These are phyloP conservation scores for Penicillium lagena DNA, from an alignment of 495 filamentous ascomycete species.

Conservation along the genomic window DNA sequence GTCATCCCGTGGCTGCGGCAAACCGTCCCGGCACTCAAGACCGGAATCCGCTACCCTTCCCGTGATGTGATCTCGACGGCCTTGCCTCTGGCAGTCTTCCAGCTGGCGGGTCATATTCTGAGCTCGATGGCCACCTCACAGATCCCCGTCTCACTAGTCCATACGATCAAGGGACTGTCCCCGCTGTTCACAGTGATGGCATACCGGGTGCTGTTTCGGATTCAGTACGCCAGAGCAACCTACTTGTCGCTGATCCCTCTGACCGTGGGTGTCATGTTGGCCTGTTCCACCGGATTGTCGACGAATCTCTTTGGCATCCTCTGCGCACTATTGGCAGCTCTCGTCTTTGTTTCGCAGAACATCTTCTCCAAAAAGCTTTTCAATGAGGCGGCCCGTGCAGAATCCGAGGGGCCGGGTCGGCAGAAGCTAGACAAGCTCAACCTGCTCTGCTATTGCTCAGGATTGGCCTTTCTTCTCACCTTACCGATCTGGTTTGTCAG, in stretches of 20 bases:
- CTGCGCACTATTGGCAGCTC: constrained; percentile 76
- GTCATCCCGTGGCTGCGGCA: constrained; percentile 60
- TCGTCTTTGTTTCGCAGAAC: constrained; percentile 98
- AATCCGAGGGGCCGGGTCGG: constrained; percentile 57
- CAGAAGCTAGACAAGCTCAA: constrained; percentile 95
- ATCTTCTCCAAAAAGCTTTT: constrained; percentile 99
- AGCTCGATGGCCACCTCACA: constrained; percentile 88
- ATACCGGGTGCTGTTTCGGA: constrained; percentile 80
- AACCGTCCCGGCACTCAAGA: constrained; percentile 68
- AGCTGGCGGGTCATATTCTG: constrained; percentile 88
- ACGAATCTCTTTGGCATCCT: constrained; percentile 84
- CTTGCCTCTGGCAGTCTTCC: constrained; percentile 83
- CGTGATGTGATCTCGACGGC: constrained; percentile 81
- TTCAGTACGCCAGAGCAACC: constrained; percentile 80
- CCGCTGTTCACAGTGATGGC: constrained; percentile 93
- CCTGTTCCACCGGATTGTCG: constrained; percentile 82
- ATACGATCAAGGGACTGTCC: constrained; percentile 99
- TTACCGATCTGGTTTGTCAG: constrained; percentile 90
- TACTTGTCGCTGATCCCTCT: constrained; percentile 91
- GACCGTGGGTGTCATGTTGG: constrained; percentile 88
- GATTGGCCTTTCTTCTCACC: constrained; percentile 82
- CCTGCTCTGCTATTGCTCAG: constrained; percentile 91
- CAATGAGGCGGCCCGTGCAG: constrained; percentile 81
- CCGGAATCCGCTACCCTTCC: constrained; percentile 75
- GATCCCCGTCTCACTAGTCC: constrained; percentile 93